Evolutionary conservation across 495 filamentous ascomycete species (phyloP), one percentile per base, ranked within the genome.

Genomic region (Thozetella sp.): DNA sequence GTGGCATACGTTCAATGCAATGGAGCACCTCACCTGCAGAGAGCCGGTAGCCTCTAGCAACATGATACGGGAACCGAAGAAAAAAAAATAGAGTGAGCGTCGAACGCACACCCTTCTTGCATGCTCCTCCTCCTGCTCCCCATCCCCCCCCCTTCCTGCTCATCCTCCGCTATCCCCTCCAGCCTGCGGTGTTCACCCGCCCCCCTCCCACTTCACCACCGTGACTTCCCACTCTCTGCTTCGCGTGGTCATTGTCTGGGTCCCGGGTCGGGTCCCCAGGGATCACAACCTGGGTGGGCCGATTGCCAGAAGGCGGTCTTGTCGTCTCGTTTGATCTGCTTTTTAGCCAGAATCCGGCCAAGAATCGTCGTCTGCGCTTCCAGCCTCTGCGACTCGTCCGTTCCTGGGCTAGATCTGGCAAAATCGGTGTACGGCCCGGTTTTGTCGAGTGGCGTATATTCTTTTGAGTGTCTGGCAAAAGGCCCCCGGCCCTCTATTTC

Each of bases 401-500:
- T 25, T 45, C 56, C 59, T 53, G 60, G 67, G 65, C 63, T 61
- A 67, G 55, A 63, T 74, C 70, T 70, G 74, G 73, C 73, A 75
- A 75, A 74, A 75, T 77, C 70, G 74, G 70, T 74, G 64, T 66
- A 64, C 75, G 76, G 76, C 73, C 73, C 76, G 77, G 67, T 71
- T 65, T 68, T 50, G 53, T 40, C 55, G 34, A 61, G 60, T 56
- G 45, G 24, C 55, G n/a, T 48, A 11, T 48, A 48, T 20, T 4
- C 43, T 48, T 48, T n/a, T n/a, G n/a, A 48, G 43, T n/a, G 25
- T 57, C 55, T 57, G 45, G 55, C 3, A 57, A 57, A 57, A 56
- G 22, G 22, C 12, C 22, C 27, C 6, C 43, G 19, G 20, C 22
- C 37, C 22, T n/a, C 25, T 11, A n/a, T n/a, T n/a, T n/a, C n/a